These are phyloP conservation scores for Paramecium biaurelia DNA, from an alignment of 73 alveolate species.

Conservation along the genomic window DNA sequence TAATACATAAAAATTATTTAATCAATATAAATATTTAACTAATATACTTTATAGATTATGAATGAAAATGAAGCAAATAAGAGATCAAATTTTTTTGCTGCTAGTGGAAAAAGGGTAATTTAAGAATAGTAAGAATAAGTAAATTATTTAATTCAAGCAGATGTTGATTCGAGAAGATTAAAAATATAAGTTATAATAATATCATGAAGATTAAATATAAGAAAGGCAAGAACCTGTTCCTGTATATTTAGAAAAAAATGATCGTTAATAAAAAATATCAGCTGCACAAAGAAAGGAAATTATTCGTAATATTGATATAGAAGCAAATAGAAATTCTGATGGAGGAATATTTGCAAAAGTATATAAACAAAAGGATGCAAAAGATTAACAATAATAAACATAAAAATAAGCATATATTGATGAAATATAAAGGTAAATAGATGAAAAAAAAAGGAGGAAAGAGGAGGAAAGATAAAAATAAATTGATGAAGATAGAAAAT, in stretches of 20 bases:
- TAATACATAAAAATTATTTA: too few species aligned
- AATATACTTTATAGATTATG: not conserved
- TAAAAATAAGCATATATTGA: not conserved
- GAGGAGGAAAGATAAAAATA: slow-evolving; percentile 49
- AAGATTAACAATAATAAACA: not conserved
- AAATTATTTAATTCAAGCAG: not conserved
- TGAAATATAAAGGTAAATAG: slow-evolving; percentile 35
- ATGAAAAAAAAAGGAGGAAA: slow-evolving; percentile 18
- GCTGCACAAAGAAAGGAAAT: slow-evolving; percentile 8
- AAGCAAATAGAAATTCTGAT: not conserved
- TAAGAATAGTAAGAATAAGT: slow-evolving; percentile 14
- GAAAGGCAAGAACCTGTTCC: not conserved
- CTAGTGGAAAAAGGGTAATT: not conserved
- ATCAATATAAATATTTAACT: too few species aligned
- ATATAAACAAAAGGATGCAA: slow-evolving; percentile 18
- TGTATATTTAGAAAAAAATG: not conserved
- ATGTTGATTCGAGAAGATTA: not conserved
- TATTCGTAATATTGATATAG: not conserved
- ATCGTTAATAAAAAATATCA: not conserved
- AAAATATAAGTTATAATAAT: not conserved
- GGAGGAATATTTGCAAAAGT: slow-evolving; percentile 54
- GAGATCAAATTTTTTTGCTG: not conserved
- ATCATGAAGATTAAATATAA: not conserved
- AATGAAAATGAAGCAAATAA: not conserved
- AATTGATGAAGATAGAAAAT: slow-evolving; percentile 49